Conservation (phyloP, 2,329 filamentous ascomycete genomes). For the Sclerotinia trifoliorum region DNA sequence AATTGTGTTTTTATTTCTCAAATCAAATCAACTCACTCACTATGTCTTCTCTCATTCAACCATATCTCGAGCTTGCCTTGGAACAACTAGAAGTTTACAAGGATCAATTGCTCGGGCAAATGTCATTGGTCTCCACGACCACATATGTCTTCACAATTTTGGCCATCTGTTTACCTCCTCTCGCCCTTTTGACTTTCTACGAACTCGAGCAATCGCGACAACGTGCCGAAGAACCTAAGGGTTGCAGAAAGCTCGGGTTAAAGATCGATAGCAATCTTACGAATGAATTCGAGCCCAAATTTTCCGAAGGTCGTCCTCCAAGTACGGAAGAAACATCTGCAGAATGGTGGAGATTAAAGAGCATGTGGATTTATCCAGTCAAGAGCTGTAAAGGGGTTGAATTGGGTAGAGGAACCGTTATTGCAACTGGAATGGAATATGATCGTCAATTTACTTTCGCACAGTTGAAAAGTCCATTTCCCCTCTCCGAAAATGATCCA, state of each 20-base stretch:
- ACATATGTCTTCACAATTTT: constrained; percentile 38
- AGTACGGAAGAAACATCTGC: constrained; percentile 40
- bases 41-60: constrained; percentile 34
- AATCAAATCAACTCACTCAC: constrained; percentile 14
- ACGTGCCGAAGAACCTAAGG: constrained; percentile 43
- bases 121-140: constrained; percentile 37
- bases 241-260: constrained; percentile 54
- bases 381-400: constrained; percentile 81
- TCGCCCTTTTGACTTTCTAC: constrained; percentile 39
- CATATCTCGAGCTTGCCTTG: constrained; percentile 34
- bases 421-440: constrained; percentile 69
- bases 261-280: constrained; percentile 50
- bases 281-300: constrained; percentile 56
- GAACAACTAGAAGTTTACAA: constrained; percentile 36
- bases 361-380: constrained; percentile 76
- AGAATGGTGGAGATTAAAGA: constrained; percentile 56
- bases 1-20: constrained; percentile 28
- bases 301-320: constrained; percentile 43
- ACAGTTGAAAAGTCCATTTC: constrained; percentile 56
- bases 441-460: constrained; percentile 85
- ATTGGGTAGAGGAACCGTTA: constrained; percentile 60
- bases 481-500: constrained; percentile 42
- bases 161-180: constrained; percentile 37
- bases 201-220: constrained; percentile 37
- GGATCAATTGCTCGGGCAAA: constrained; percentile 33